Evolutionary conservation across 2,329 filamentous ascomycete genomes (phyloP), one percentile per base, ranked within the genome.

Genomic region (Cercospora zeae-maydis): DNA sequence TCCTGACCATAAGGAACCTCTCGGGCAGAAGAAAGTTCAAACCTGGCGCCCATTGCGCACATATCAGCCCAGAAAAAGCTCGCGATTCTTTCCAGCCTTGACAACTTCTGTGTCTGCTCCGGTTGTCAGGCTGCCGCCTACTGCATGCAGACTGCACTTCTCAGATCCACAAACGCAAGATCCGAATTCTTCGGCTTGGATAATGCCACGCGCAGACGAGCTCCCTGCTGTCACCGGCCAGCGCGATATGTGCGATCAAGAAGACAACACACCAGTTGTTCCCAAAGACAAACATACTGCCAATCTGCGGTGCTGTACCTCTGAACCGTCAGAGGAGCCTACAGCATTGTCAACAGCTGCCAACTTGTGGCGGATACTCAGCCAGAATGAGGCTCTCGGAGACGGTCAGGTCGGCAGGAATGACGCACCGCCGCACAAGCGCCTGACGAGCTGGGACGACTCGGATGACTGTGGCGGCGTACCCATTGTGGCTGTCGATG

Each of bases 331-430:
- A 14, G 19, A 47, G 11, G 42, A 58, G 8, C 24, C 45, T 19
- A 42, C 24, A 13, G 36, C 42, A 11, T 34, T 58, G 14, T 62
- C 65, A 4, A 64, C 66, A 13, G 67, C 71, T 16, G 71, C 69
- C 10, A 72, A 70, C 36, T 59, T 72, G 34, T 72, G 71, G 71
- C 61, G 63, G 30, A 71, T 73, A 39, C 69, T 72, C 30, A 64
- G 31, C n/a, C 55, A 61, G 5, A 39, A 61, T 31, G 1, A 31
- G 11, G 11, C 16, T n/a, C 30, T 53, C 21, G n/a, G 51, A 13
- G 51, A 42, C 16, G 24, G 45, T 8, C 58, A 52, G 10, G 37
- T 33, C 10, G n/a, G 19, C 19, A 47, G 42, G 9, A 24, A 47
- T 7, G 11, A 27, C 4, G 4, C 2, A 13, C 19, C 19, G 19